Evolutionary conservation across 2,329 filamentous ascomycete genomes (phyloP).

Genomic region (Hypoxylon sp.): DNA sequence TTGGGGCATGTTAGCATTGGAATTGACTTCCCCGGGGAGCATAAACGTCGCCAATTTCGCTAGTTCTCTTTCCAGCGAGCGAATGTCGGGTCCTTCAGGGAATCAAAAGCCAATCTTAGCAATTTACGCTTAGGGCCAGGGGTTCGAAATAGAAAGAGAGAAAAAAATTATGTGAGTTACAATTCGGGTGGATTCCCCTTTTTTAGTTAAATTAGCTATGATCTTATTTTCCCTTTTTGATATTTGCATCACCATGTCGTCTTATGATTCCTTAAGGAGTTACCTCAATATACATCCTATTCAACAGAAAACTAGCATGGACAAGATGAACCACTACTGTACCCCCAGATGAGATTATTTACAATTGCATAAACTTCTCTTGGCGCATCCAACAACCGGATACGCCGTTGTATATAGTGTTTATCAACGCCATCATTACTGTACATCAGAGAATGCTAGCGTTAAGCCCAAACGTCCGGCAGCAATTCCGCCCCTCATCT

Average conservation of each 20-base stretch:
- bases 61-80: constrained; percentile 49
- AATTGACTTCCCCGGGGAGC: constrained; percentile 35
- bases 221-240: constrained; percentile 37
- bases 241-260: constrained; percentile 12
- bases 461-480: constrained; percentile 14
- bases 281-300: constrained; percentile 12
- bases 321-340: not conserved
- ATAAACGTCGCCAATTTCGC: constrained; percentile 53
- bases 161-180: constrained; percentile 33
- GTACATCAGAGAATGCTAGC: constrained; percentile 10
- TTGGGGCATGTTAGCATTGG: not conserved
- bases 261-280: constrained; percentile 19
- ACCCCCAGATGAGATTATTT: not conserved
- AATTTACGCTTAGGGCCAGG: constrained; percentile 35
- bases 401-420: constrained; percentile 27
- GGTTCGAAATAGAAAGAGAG: constrained; percentile 29
- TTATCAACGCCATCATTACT: constrained; percentile 10
- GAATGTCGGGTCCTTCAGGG: constrained; percentile 31
- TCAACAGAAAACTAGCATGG: not conserved
- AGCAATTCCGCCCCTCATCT: constrained; percentile 23
- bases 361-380: constrained; percentile 30
- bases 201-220: constrained; percentile 36
- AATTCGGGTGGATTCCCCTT: constrained; percentile 33
- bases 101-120: constrained; percentile 37
- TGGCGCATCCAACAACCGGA: constrained; percentile 13